A percentile compares a stretch with the other conserved stretches of the same genome.
Evolutionary conservation across 495 filamentous ascomycete genomes (phyloP).

Genomic region (Penicillium crystallinum): DNA sequence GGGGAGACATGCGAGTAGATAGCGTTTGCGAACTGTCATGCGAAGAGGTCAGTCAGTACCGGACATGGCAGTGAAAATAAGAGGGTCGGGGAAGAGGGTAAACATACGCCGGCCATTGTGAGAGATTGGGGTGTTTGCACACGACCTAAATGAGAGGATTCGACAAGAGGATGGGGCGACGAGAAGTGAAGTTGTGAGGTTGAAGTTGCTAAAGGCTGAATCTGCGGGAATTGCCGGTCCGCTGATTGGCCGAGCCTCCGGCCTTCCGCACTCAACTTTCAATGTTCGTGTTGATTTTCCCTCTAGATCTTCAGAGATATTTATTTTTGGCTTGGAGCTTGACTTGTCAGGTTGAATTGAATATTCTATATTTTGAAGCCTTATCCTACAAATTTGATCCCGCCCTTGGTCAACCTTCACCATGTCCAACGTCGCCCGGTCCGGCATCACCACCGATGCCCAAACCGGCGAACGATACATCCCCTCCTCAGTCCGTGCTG

Average conservation of each 20-base stretch:
- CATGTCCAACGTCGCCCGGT: constrained; percentile 33
- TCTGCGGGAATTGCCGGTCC: constrained; percentile 41
- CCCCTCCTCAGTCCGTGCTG: constrained; percentile 76
- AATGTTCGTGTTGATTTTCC: constrained; percentile 1
- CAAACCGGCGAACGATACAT: constrained; percentile 78
- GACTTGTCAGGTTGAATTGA: not conserved
- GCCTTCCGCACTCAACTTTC: constrained; percentile 17
- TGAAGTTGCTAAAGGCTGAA: constrained; percentile 23
- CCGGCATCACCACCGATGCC: constrained; percentile 73
- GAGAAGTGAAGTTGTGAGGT: constrained; percentile 26
- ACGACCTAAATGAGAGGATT: constrained; percentile 13
- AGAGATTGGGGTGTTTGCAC: constrained; percentile 18
- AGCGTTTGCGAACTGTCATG: constrained; percentile 48
- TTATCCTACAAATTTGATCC: not conserved
- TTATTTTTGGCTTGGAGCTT: not conserved
- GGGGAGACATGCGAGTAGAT: constrained; percentile 77
- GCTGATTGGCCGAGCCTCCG: constrained; percentile 40
- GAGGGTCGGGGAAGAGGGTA: not conserved
- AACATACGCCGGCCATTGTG: constrained; percentile 52
- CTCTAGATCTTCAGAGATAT: constrained; percentile 4
- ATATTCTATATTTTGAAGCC: not conserved
- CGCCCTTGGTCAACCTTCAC: not conserved
- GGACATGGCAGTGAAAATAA: not conserved
- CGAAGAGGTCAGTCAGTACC: constrained; percentile 31
- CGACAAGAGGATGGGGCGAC: constrained; percentile 11